Evolutionary conservation across 371 early-diverging fungal genomes (phyloP).

Genomic region (Mucor piriformis): DNA sequence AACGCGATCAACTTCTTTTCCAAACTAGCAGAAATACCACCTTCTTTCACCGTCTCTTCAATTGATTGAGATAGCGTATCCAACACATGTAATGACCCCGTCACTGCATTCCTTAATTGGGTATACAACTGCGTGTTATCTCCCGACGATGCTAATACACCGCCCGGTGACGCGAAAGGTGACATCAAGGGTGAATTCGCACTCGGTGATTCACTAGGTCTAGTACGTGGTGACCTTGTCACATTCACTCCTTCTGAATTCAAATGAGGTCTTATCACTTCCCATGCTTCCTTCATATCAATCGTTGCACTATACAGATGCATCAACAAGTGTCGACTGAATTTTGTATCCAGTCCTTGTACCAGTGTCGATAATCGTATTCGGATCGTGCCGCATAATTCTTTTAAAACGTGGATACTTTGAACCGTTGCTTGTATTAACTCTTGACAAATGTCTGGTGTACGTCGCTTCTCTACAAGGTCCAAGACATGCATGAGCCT

Average conservation of each 20-base stretch:
- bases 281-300: constrained; percentile 58
- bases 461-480: constrained; percentile 6
- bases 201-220: constrained; percentile 27
- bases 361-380: constrained; percentile 30
- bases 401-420: constrained; percentile 30
- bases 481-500: constrained; percentile 20
- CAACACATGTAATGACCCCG: constrained; percentile 41
- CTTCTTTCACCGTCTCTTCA: constrained; percentile 21
- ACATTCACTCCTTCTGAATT: too few relatives aligned
- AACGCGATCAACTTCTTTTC: constrained; percentile 31
- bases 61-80: constrained; percentile 36
- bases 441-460: constrained; percentile 11
- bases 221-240: too few relatives aligned
- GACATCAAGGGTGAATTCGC: constrained; percentile 23
- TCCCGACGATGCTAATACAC: background rate
- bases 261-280: constrained; percentile 32
- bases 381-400: constrained; percentile 27
- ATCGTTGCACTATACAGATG: constrained; percentile 53
- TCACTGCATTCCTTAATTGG: constrained; percentile 40
- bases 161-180: constrained; percentile 15
- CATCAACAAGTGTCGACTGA: constrained; percentile 48
- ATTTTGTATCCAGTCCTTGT: constrained; percentile 46
- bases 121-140: constrained; percentile 36
- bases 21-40: constrained; percentile 13
- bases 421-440: constrained; percentile 14